phyloP scores from a whole-genome alignment of 257 asterid species.

The Linderniella brevidens region DNA sequence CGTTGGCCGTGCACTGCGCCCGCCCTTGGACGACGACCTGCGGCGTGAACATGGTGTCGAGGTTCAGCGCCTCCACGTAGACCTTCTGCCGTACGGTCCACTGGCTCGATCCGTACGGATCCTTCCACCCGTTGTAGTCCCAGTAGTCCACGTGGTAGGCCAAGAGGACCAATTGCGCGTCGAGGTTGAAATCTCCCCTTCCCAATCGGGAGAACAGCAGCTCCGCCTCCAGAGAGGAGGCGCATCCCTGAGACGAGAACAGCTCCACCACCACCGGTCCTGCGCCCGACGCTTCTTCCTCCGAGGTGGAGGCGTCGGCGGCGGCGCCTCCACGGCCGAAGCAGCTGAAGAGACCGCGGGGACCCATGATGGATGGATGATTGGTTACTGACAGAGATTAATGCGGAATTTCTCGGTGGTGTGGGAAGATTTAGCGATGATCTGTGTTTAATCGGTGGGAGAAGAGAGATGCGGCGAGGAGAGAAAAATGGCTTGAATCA shows the following conservation, averaged over 20 bases:
- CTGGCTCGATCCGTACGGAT: constrained; percentile 58
- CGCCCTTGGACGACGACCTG: constrained; percentile 60
- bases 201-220: constrained; percentile 67
- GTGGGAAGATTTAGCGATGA: no score
- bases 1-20: constrained; percentile 47
- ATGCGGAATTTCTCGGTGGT: no score
- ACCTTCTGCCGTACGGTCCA: constrained; percentile 93
- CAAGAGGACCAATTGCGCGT: constrained; percentile 47
- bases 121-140: constrained; percentile 95
- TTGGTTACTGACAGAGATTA: no score
- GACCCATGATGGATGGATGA: constrained; percentile 33
- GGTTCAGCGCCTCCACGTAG: constrained; percentile 50
- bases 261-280: constrained; percentile 76
- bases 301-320: constrained; percentile 50
- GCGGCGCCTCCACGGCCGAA: constrained; percentile 34
- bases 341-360: constrained; percentile 44
- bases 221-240: constrained; percentile 82
- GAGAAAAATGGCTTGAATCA: no score
- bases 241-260: constrained; percentile 91
- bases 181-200: constrained; percentile 64
- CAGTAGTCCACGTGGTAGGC: constrained; percentile 79
- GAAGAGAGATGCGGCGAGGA: no score
- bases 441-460: no score
- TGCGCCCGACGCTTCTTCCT: constrained; percentile 24
- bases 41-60: constrained; percentile 71